These are phyloP conservation scores for Entamoeba invadens DNA, from an alignment of 208 protist genomes.

Conservation along the genomic window DNA sequence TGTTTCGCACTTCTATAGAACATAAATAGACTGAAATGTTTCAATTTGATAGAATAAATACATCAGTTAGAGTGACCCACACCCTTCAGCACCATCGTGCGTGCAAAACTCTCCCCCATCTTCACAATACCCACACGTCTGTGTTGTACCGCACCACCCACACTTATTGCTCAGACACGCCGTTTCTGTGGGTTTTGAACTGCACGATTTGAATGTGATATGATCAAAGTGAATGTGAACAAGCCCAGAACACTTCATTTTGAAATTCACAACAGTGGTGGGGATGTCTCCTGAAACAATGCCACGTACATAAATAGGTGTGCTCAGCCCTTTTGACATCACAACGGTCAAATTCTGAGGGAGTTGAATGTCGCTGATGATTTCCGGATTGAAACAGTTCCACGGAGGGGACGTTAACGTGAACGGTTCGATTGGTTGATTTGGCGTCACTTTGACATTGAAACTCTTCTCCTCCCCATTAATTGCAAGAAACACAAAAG, in stretches of 20 bases:
- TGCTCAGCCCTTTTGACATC: not conserved
- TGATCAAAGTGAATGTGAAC: not conserved
- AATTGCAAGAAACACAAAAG: no score
- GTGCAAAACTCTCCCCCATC: not conserved
- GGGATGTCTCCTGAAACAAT: not conserved
- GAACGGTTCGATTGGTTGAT: not conserved
- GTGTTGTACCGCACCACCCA: not conserved
- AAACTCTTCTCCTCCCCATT: no score
- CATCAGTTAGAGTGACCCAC: no score
- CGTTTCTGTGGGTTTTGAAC: not conserved
- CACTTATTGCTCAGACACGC: not conserved
- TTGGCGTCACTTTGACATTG: not conserved
- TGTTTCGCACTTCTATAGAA: no score
- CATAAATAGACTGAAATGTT: no score
- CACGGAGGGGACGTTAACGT: not conserved
- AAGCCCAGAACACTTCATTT: not conserved
- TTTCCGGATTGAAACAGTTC: not conserved
- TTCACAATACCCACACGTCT: not conserved
- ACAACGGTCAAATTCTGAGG: not conserved
- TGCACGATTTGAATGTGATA: not conserved
- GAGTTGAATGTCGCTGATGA: not conserved
- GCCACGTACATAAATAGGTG: not conserved
- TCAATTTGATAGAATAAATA: no score
- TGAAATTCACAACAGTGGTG: not conserved
- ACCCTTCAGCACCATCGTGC: not conserved